Evolutionary conservation across 495 filamentous ascomycete species (phyloP), one percentile per base, ranked within the genome.

Genomic region (Neurospora intermedia): DNA sequence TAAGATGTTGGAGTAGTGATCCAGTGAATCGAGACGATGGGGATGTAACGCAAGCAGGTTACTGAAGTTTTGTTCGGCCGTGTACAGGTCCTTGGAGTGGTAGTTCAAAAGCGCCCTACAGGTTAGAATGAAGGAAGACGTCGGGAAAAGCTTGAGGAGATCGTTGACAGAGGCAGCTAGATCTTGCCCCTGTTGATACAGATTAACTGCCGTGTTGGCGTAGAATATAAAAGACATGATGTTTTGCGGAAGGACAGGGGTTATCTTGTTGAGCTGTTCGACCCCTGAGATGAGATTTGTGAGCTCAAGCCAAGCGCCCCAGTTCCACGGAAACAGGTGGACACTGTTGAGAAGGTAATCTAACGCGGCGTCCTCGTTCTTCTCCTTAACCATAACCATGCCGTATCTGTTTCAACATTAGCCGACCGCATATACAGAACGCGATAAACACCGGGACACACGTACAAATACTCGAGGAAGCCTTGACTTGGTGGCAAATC

Each of bases 1-100:
- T 42, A 99, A 87, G 70, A 98, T 96, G 77, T 99, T 98, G 13
- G 93, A 97, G 81, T 97, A 99, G 77, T 96, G 91, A 76, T 98
- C 96, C 6, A 98, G 85, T 18, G 90, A 89, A 77, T 99, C 96
- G 70, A 98, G 86, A 11, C 96, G 90, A 77, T 97, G 91, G 0
- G 96, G 96, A 72, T 96, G 92, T 31, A 89, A 82, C 15, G 89
- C 87, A 38, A 98, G 82, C 10, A 99, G 86, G n/a, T 88, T 83
- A 70, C 90, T 92, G 79, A 99, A 99, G 71, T 94, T 90, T 16
- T 90, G 84, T 70, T 94, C 93, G 10, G 96, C 95, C 74, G 90
- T 88, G 46, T 97, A 89, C 71, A 96, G 92, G 75, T 98, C 94
- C 81, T 96, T 96, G n/a, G 91, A 89, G 77, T 99, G 96, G 77